phyloP scores from a whole-genome alignment of 768 basidiomycete genomes.

The Antrodiella citrinella region DNA sequence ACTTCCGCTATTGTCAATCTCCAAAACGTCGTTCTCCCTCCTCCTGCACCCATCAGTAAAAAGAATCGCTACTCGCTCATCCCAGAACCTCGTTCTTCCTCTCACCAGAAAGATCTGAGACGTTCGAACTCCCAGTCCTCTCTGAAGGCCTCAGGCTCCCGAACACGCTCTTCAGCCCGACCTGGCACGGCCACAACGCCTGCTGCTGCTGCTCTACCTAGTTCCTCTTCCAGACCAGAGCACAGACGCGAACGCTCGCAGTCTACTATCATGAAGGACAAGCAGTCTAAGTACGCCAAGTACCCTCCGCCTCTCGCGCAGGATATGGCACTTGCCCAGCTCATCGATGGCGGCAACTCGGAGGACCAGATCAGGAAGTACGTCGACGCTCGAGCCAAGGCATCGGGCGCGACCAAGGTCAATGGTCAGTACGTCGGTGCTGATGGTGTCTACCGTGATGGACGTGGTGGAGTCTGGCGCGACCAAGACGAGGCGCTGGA shows the following conservation, averaged over 20 bases:
- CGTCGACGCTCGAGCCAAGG: constrained; percentile 7
- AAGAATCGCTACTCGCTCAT: neutral
- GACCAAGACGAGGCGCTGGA: constrained; percentile 11
- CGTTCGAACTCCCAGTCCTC: neutral
- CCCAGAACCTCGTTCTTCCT: neutral
- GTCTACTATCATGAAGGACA: constrained; percentile 4
- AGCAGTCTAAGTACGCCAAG: constrained; percentile 6
- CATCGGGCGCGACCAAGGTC: constrained; percentile 3
- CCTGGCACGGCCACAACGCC: neutral
- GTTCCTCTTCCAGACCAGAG: neutral
- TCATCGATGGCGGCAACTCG: constrained; percentile 10
- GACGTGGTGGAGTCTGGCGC: constrained; percentile 9
- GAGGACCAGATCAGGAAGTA: constrained; percentile 11
- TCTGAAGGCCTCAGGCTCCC: neutral
- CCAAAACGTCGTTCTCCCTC: constrained; percentile 2
- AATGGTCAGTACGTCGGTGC: constrained; percentile 9
- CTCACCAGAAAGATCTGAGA: neutral
- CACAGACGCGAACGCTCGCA: neutral
- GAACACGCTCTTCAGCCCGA: neutral
- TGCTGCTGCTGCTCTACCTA: neutral
- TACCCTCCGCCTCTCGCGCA: constrained; percentile 5
- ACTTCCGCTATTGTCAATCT: constrained; percentile 9
- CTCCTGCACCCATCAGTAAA: neutral
- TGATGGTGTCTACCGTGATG: constrained; percentile 3
- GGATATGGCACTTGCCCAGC: constrained; percentile 13